Evolutionary conservation across 1,284 basidiomycete genomes (phyloP), one percentile per base, ranked within the genome.

Genomic region (Tylopilus orsonianus): DNA sequence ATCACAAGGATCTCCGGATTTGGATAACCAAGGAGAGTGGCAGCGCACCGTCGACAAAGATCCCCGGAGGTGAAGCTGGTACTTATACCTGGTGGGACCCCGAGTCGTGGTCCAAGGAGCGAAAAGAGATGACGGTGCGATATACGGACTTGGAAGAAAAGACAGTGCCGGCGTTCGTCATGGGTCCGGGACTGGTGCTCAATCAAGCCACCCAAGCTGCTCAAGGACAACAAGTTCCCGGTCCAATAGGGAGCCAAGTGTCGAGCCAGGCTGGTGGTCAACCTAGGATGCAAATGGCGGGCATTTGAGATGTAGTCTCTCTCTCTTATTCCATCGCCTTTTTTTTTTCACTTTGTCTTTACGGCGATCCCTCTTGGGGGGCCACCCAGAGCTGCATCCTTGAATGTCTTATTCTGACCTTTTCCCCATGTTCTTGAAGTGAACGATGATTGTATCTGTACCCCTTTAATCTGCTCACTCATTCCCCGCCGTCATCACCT

Each of bases 11-110:
- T 59, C 77, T 94, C 52, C 86, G 90, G 53, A 75, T 96, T 56
- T 99, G 96, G 96, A 82, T 98, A 66, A 97, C 93, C 41, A 97
- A 96, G 67, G 93, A 97, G 70, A 85, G 81, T 39, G 88, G 86
- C 30, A 87, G 87, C 37, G 78, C 86, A 53, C 85, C 89, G 19
- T 87, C 87, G 48, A 85, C 90, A 62, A 95, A 96, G 73, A 87
- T 93, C 23, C 81, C 80, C n/a, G 88, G 88, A 37, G 92, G 90
- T 61, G 93, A 97, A 71, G 83, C 88, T 53, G 93, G 93, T 18
- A 81, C 83, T 39, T 96, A 95, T 71, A 90, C 92, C 38, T 92
- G 88, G 74, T 96, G 93, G 83, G 93, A 97, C 64, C 87, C 90
- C 7, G 87, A 90, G 44, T 83, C 83, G 57, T 97, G 93, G 93